These are phyloP conservation scores for Ilyonectria mors-panacis DNA, from an alignment of 2,329 filamentous ascomycete genomes.

Conservation along the genomic window DNA sequence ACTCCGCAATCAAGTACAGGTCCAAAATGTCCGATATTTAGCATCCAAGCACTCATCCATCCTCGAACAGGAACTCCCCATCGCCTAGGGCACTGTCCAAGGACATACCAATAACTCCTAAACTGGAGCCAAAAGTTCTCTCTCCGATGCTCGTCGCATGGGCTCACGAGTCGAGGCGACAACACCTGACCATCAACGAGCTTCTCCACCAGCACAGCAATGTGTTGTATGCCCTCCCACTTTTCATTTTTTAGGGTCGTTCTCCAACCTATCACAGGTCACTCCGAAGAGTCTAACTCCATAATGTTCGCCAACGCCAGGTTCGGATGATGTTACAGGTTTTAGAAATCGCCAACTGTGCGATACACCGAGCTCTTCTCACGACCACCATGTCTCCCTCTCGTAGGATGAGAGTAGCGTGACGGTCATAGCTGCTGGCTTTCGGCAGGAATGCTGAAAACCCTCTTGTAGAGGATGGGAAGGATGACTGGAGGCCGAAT, in stretches of 20 bases:
- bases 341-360: conserved; percentile 11
- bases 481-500: neutral
- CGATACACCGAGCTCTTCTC: neutral
- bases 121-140: neutral
- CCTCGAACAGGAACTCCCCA: neutral
- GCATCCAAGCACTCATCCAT: neutral
- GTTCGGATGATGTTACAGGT: conserved; percentile 41
- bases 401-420: neutral
- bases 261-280: conserved; percentile 37
- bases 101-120: neutral
- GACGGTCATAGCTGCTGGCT: neutral
- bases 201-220: conserved; percentile 29
- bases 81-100: neutral
- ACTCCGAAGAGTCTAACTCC: conserved; percentile 40
- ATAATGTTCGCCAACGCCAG: conserved; percentile 44
- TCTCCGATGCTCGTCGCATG: conserved; percentile 33
- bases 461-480: neutral
- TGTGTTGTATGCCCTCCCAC: conserved; percentile 29
- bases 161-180: conserved; percentile 33
- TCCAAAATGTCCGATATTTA: neutral
- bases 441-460: neutral
- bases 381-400: neutral
- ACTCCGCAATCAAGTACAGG: conserved; percentile 19
- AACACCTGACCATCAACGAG: conserved; percentile 37
- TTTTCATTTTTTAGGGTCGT: conserved; percentile 31